Evolutionary conservation across 164 flowering plant species (phyloP), one percentile per base, ranked within the genome.

Genomic region (Magnolia changhungtana): DNA sequence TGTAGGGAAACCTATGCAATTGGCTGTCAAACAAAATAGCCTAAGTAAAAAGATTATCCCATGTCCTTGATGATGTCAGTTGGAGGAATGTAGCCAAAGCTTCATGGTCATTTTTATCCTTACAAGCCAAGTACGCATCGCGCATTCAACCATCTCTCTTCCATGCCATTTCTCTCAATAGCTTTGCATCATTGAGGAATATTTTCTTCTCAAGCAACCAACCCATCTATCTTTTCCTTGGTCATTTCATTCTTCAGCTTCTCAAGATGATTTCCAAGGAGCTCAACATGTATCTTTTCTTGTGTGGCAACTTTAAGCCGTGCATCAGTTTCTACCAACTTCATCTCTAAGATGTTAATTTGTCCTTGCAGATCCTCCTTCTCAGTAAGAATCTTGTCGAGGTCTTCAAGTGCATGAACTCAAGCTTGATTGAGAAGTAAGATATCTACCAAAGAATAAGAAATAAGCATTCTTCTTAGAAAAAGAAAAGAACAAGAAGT

Each of bases 131-230:
- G 78, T 88, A 93, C 16, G 89, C 87, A 77, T 92, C 89, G 77
- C 80, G 80, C 76, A 96, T 86, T 8, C 88, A 87, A 59, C 83
- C 77, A 77, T 96, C 90, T 82, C 89, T 88, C 81, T 90, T 90
- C 98, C 96, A 88, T 29, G 85, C 88, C 97, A 92, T 84, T 74
- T 92, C 95, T 86, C 96, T 88, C 84, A 96, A 83, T 63, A 87
- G 71, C 67, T 85, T 83, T 50, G 93, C 96, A 82, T 96, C 95
- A 71, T 79, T 76, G 14, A 71, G 63, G 51, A 90, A 83, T 75
- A 93, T 83, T 84, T 96, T 96, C 82, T 91, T 90, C 85, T 92
- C 99, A 82, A 96, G 85, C 76, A 87, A 81, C 97, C 98, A 93
- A 31, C 96, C 29, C 97, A 89, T 93, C 98, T 69, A 92, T 72